Percentiles rank a stretch among this genome's conserved stretches.
These are phyloP conservation scores for Urochloa ruziziensis DNA, from an alignment of 176 grass and related monocot species.

Conservation along the genomic window DNA sequence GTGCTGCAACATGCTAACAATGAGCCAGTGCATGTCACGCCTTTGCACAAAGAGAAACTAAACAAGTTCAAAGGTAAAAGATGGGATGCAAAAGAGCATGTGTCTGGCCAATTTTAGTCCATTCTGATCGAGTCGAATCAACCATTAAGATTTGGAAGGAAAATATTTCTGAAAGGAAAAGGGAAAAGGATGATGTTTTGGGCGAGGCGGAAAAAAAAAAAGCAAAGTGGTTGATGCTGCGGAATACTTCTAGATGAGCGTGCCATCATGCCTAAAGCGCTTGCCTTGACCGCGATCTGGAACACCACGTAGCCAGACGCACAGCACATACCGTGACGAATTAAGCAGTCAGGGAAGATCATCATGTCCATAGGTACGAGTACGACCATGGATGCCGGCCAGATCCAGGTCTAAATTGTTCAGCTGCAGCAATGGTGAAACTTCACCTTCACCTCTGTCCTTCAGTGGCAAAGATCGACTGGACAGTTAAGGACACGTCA, in stretches of 20 bases:
- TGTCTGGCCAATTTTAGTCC: not conserved
- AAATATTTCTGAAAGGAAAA: not conserved
- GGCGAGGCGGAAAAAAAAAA: not conserved
- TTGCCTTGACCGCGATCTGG: not conserved
- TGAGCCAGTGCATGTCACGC: not conserved
- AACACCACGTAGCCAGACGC: not conserved
- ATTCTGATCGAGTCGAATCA: not conserved
- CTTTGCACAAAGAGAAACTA: not conserved
- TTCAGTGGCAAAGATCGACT: not conserved
- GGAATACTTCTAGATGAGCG: not conserved
- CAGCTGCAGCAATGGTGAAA: not conserved
- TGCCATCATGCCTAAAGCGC: not conserved
- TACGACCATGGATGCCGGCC: not conserved
- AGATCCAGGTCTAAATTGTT: not conserved
- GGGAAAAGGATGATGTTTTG: not conserved
- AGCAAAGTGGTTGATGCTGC: not conserved
- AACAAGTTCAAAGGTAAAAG: not conserved
- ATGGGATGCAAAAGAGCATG: not conserved
- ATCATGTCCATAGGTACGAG: not conserved
- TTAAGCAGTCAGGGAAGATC: no score
- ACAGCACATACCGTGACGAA: no score
- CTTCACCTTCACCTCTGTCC: not conserved
- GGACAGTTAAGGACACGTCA: not conserved
- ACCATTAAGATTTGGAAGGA: not conserved
- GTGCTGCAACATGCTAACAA: not conserved